Conservation (phyloP, 2,329 filamentous ascomycete species). For the Curvularia hawaiiensis region DNA sequence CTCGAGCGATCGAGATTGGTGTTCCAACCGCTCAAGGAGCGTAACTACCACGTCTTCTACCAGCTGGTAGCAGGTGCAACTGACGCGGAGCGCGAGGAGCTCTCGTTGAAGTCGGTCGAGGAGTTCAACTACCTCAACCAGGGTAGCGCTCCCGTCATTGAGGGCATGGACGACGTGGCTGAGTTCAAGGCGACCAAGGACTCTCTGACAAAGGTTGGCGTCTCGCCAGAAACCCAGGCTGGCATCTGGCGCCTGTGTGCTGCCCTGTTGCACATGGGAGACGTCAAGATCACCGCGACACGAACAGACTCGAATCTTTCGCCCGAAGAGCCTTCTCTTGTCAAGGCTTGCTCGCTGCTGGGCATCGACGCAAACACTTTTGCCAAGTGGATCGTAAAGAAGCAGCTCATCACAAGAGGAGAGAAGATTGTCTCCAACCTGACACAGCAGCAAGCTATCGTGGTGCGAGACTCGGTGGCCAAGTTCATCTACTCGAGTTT, state of each 20-base stretch:
- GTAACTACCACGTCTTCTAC: constrained; percentile 99
- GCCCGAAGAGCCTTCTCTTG: constrained; percentile 78
- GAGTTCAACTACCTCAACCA: constrained; percentile 97
- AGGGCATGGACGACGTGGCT: constrained; percentile 92
- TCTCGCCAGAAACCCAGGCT: constrained; percentile 72
- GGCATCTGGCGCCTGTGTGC: constrained; percentile 91
- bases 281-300: constrained; percentile 92
- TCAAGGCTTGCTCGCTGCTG: constrained; percentile 80
- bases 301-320: constrained; percentile 85
- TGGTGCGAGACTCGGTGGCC: constrained; percentile 95
- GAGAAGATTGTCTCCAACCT: constrained; percentile 98
- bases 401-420: constrained; percentile 92
- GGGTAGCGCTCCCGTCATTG: constrained; percentile 86
- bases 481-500: constrained; percentile 99
- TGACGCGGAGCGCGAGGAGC: constrained; percentile 78
- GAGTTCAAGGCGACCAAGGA: constrained; percentile 89
- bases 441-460: constrained; percentile 88
- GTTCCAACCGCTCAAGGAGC: constrained; percentile 95
- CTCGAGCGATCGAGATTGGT: constrained; percentile 94
- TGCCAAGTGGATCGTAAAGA: constrained; percentile 98
- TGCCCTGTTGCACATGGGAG: constrained; percentile 90
- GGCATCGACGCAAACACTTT: constrained; percentile 88
- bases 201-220: constrained; percentile 87
- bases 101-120: constrained; percentile 80
- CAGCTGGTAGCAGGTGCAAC: constrained; percentile 93